A percentile compares a stretch with the other conserved stretches of the same genome.
These are phyloP conservation scores for Parafenestella ontariensis DNA, from an alignment of 2,329 filamentous ascomycete genomes.

Conservation along the genomic window DNA sequence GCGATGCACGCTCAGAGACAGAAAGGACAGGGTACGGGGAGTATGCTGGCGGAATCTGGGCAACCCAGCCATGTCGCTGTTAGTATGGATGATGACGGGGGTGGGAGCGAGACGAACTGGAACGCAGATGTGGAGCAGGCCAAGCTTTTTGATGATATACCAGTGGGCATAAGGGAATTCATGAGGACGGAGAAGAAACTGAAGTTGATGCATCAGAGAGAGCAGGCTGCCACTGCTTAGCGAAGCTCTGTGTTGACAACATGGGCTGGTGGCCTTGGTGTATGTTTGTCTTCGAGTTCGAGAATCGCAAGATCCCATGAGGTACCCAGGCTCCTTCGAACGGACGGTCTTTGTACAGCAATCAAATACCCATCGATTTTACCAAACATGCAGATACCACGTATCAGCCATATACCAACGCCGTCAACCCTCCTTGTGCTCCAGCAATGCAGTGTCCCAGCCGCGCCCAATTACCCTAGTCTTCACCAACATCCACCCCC, in stretches of 20 bases:
- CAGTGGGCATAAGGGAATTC: conserved; percentile 93
- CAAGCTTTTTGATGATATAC: conserved; percentile 79
- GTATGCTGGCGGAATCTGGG: conserved; percentile 45
- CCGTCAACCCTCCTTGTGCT: background rate
- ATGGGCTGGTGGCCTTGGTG: conserved; percentile 4
- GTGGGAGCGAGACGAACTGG: conserved; percentile 76
- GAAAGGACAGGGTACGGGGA: conserved; percentile 40
- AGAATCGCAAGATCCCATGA: background rate
- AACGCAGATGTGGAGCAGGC: conserved; percentile 55
- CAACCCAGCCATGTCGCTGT: conserved; percentile 58
- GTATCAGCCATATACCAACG: conserved; percentile 1
- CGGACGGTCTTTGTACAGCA: conserved; percentile 4
- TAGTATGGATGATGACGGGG: conserved; percentile 82
- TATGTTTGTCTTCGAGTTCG: background rate
- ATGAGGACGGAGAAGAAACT: conserved; percentile 96
- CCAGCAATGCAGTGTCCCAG: conserved; percentile 9
- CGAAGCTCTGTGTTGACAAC: background rate
- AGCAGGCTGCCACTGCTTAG: conserved; percentile 51
- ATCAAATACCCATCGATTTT: conserved; percentile 19
- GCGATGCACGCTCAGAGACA: conserved; percentile 52
- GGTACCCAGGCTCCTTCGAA: background rate
- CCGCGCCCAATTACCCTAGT: conserved; percentile 11
- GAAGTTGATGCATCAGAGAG: conserved; percentile 73
- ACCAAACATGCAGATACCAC: background rate
- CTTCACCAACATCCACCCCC: conserved; percentile 79